Conservation (phyloP, 2,329 filamentous ascomycete species). For the Trichoderma atroviride region DNA sequence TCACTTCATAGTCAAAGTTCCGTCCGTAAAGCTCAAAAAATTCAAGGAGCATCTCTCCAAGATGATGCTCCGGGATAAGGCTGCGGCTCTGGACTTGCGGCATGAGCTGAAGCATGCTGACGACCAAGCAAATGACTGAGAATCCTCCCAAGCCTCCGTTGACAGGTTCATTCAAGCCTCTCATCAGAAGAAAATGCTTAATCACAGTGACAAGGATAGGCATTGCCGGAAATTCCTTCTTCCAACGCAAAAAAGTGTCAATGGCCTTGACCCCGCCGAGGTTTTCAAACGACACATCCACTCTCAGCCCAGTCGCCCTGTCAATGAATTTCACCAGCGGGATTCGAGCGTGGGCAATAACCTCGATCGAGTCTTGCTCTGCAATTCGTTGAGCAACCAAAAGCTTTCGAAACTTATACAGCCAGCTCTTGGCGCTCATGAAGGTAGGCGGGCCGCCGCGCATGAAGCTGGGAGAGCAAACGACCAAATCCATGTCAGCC, state of each 20-base stretch:
- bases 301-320: constrained; percentile 72
- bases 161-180: constrained; percentile 87
- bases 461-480: constrained; percentile 65
- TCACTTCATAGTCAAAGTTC: constrained; percentile 68
- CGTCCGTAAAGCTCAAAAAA: constrained; percentile 92
- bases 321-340: constrained; percentile 93
- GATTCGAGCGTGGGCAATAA: constrained; percentile 77
- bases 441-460: constrained; percentile 53
- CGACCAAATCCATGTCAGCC: constrained; percentile 92
- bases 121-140: constrained; percentile 89
- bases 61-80: constrained; percentile 64
- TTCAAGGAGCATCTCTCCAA: constrained; percentile 80
- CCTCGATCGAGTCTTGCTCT: constrained; percentile 60
- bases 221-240: constrained; percentile 77
- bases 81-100: constrained; percentile 67
- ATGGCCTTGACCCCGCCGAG: constrained; percentile 78
- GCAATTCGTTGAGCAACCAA: constrained; percentile 62
- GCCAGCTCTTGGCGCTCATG: constrained; percentile 53
- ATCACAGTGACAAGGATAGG: constrained; percentile 81
- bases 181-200: constrained; percentile 91
- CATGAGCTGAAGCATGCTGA: constrained; percentile 82
- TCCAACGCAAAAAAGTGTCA: constrained; percentile 80
- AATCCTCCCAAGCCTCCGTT: constrained; percentile 92
- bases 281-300: constrained; percentile 96
- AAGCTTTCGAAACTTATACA: constrained; percentile 65